A percentile compares a stretch with the other conserved stretches of the same genome.
Conservation (phyloP, 2,329 filamentous ascomycete genomes). For the Venturia effusa region DNA sequence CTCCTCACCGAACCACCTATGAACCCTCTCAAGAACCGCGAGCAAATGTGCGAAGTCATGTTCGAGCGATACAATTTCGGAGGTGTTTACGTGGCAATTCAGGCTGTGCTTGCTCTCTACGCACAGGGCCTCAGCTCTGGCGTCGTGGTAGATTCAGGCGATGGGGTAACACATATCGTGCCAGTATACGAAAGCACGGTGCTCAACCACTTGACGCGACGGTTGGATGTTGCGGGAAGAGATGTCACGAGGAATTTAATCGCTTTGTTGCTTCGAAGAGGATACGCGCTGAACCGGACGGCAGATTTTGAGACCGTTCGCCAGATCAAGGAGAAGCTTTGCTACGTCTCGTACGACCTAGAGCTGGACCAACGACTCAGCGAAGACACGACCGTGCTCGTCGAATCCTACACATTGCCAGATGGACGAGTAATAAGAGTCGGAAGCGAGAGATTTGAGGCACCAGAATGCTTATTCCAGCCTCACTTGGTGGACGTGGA, state of each 20-base stretch:
- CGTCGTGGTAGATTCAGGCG: constrained; percentile 97
- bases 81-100: constrained; percentile 95
- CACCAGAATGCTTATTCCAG: constrained; percentile 96
- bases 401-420: constrained; percentile 94
- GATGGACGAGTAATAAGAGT: constrained; percentile 94
- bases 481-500: constrained; percentile 96
- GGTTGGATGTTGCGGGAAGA: constrained; percentile 88
- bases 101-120: constrained; percentile 91
- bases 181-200: constrained; percentile 98
- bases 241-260: constrained; percentile 99
- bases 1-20: constrained; percentile 93
- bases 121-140: constrained; percentile 77
- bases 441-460: constrained; percentile 94
- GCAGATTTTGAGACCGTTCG: constrained; percentile 98
- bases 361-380: constrained; percentile 91
- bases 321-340: constrained; percentile 99
- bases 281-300: constrained; percentile 94
- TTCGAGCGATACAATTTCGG: constrained; percentile 95
- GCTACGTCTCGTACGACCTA: constrained; percentile 97
- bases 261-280: constrained; percentile 80
- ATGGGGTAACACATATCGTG: constrained; percentile 97
- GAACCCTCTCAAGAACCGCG: constrained; percentile 93
- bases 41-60: constrained; percentile 99
- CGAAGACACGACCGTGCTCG: constrained; percentile 93
- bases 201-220: constrained; percentile 87